These are phyloP conservation scores for Gracilaria vermiculophylla DNA, from an alignment of 23 red algal species.

Conservation along the genomic window DNA sequence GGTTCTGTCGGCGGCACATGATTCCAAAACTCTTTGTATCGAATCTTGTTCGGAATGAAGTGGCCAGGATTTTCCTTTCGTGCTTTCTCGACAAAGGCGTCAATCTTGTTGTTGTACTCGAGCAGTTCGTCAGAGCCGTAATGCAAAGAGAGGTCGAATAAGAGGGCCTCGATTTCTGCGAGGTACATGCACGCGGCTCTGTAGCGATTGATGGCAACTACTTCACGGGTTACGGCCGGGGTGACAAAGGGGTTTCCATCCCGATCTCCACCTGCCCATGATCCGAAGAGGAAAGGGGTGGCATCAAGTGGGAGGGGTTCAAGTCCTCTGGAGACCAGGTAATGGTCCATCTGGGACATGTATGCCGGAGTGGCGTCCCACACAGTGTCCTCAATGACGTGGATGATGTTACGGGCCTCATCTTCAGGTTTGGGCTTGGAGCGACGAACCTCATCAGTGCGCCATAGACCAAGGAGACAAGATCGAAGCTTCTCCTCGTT, in stretches of 20 bases:
- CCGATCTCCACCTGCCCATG: conserved; percentile 98
- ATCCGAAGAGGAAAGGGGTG: conserved; percentile 83
- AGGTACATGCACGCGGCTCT: conserved; percentile 84
- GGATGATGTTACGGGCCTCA: conserved; percentile 89
- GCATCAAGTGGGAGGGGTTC: conserved; percentile 84
- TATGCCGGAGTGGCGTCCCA: conserved; percentile 93
- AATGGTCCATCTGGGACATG: conserved; percentile 72
- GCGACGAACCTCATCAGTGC: conserved; percentile 97
- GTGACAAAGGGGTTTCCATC: conserved; percentile 99
- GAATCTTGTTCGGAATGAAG: conserved; percentile 63
- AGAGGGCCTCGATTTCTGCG: conserved; percentile 76
- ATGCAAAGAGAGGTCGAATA: conserved; percentile 97
- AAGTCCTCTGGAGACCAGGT: conserved; percentile 50
- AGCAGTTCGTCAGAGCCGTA: conserved; percentile 86
- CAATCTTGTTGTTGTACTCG: conserved; percentile 81
- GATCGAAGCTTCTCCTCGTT: conserved; percentile 28
- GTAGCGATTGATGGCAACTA: conserved; percentile 85
- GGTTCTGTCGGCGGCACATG: conserved; percentile 95
- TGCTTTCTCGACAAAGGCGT: conserved; percentile 7
- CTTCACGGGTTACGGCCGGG: conserved; percentile 80
- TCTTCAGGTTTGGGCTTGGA: conserved; percentile 88
- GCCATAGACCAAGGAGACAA: conserved; percentile 73
- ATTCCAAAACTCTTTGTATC: conserved; percentile 99
- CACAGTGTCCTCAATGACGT: conserved; percentile 90
- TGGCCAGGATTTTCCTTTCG: background rate